A percentile compares a stretch with the other conserved stretches of the same genome.
These are phyloP conservation scores for Zanthoxylum bungeanum DNA, from an alignment of 345 rosid species.

Conservation along the genomic window DNA sequence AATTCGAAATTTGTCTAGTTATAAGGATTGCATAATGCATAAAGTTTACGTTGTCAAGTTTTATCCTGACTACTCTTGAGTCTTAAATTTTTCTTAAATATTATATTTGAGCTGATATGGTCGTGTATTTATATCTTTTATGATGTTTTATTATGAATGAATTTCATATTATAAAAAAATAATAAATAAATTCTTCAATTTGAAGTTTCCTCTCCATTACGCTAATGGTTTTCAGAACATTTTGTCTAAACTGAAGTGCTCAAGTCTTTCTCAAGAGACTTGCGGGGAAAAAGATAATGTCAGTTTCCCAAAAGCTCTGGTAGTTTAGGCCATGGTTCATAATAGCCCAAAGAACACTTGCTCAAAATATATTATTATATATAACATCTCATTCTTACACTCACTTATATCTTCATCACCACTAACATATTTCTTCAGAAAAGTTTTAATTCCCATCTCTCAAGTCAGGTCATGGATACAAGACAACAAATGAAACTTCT, in stretches of 20 bases:
- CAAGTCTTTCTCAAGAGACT: neutral
- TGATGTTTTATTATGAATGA: no score
- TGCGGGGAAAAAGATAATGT: neutral
- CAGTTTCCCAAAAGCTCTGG: neutral
- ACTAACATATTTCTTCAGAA: neutral
- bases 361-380: neutral
- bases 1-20: no score
- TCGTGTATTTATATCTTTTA: no score
- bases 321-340: no score
- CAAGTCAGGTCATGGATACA: constrained; percentile 39
- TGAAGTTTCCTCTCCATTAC: neutral
- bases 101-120: no score
- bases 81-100: no score
- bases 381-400: neutral
- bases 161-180: no score
- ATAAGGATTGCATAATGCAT: no score
- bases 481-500: constrained; percentile 48
- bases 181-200: no score
- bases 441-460: neutral
- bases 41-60: no score
- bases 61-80: no score
- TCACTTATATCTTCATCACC: neutral
- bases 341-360: neutral
- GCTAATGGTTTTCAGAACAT: neutral
- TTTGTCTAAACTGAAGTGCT: neutral